Percentiles rank a stretch among this genome's conserved stretches.
These are phyloP conservation scores for Zygotorulaspora danielsina DNA, from an alignment of 805 yeast genomes.

Conservation along the genomic window DNA sequence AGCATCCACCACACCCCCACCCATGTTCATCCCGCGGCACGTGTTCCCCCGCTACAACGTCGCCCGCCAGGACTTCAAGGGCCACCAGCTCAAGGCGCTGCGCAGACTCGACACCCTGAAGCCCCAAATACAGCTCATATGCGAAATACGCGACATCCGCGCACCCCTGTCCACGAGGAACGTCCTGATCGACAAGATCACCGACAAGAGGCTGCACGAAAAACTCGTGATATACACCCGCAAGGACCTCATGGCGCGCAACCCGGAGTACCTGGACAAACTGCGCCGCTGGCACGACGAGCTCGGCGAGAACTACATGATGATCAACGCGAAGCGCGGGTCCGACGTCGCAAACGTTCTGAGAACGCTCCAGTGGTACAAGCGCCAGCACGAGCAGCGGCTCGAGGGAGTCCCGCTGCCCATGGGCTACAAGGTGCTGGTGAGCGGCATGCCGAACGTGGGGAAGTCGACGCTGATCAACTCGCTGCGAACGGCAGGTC, in stretches of 20 bases:
- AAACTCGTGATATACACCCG: slow-evolving; percentile 64
- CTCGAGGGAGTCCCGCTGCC: slow-evolving; percentile 66
- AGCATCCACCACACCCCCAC: no score
- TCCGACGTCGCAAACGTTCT: slow-evolving; percentile 50
- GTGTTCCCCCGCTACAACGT: slow-evolving; percentile 72
- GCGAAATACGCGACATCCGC: slow-evolving; percentile 84
- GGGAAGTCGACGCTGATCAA: slow-evolving; percentile 90
- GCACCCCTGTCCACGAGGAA: slow-evolving; percentile 86
- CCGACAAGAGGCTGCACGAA: slow-evolving; percentile 42
- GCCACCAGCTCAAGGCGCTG: slow-evolving; percentile 83
- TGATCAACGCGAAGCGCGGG: slow-evolving; percentile 54
- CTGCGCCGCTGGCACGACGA: slow-evolving; percentile 48
- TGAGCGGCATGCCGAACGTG: slow-evolving; percentile 96
- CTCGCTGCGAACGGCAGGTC: slow-evolving; percentile 58
- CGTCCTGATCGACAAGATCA: slow-evolving; percentile 64
- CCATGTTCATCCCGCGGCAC: slow-evolving; percentile 61
- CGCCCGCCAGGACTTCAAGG: slow-evolving; percentile 74
- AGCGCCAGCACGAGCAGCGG: slow-evolving; percentile 28
- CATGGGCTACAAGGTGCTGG: slow-evolving; percentile 67
- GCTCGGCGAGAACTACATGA: slow-evolving; percentile 42
- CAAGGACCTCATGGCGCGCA: slow-evolving; percentile 50
- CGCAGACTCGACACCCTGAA: slow-evolving; percentile 60
- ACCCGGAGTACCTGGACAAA: slow-evolving; percentile 19
- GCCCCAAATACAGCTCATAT: slow-evolving; percentile 73
- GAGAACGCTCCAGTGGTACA: slow-evolving; percentile 44